Evolutionary conservation across 129 eudicot species (phyloP).

Genomic region (Deinandra increscens): DNA sequence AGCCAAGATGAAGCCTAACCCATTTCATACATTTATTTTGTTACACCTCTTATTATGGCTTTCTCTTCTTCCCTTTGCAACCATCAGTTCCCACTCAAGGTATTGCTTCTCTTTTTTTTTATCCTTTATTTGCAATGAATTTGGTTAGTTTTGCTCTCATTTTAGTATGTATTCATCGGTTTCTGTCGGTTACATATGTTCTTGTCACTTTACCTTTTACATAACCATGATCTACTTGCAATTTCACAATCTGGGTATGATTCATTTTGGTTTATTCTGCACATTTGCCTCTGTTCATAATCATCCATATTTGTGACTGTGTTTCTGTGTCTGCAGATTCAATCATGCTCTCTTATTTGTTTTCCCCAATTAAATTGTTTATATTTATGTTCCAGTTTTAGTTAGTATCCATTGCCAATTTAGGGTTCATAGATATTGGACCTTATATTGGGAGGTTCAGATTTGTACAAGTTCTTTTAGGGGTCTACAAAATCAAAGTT

Average conservation of each 20-base stretch:
- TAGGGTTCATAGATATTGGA: constrained; percentile 21
- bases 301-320: constrained; percentile 13
- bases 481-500: no score
- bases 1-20: constrained; percentile 31
- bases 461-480: no score
- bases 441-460: no score
- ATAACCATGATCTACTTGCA: no score
- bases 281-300: no score
- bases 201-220: no score
- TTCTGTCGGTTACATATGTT: no score
- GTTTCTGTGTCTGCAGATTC: constrained; percentile 8
- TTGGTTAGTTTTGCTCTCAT: no score
- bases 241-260: constrained; percentile 17
- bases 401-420: constrained; percentile 9
- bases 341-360: background rate
- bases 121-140: no score
- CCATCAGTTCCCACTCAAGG: constrained; percentile 57
- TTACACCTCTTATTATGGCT: constrained; percentile 44
- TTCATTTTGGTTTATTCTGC: constrained; percentile 10
- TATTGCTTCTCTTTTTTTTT: no score
- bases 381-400: background rate
- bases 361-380: background rate
- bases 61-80: constrained; percentile 58
- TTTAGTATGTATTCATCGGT: no score
- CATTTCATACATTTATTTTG: constrained; percentile 20